Base-by-base conservation (phyloP, 106 monocot genomes). In the Xerophyta viscosa region DNA sequence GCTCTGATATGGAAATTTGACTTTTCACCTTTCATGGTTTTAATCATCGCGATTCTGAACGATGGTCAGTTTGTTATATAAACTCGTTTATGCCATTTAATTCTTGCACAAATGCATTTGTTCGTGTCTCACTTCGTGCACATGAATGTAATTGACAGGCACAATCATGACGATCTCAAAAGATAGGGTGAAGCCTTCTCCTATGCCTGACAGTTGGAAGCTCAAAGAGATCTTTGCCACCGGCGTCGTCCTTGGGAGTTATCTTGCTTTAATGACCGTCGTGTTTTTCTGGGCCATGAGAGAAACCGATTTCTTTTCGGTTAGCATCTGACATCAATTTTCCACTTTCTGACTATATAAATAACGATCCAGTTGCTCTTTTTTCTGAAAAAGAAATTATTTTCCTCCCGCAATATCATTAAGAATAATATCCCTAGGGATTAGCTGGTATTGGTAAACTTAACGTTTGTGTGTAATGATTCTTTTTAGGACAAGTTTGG, bases 151-250 rank as follows among this genome's bases (percentile, higher is more conserved):
- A 15, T 49, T 24, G 61, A 5, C 31, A 92, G 92, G 92, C 60
- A 92, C 92, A n/a, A 92, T 92, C 22, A 92, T 92, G 92, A 92
- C 92, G 10, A 92, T 92, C 43, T 92, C 92, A 0, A 92, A 92
- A 53, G 92, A 92, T 50, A 56, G 92, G 62, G 92, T 92, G 61
- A 86, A 82, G 52, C 79, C 92, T 37, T 92, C 92, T 50, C 92
- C 92, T 3, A 12, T 77, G 29, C 92, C 92, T 4, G 92, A 92
- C 57, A 92, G 92, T 49, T 92, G 92, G 92, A 92, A 83, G 47
- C 74, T 92, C 27, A 86, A 79, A 46, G 92, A 92, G 47, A 92
- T 92, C 36, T 92, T 92, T 48, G 86, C 92, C 6, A 92, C 86
- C 41, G 92, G 92, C 19, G 28, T 92, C 14, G 86, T 92, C 18